These are phyloP conservation scores for Sarocladium brachiariae DNA, from an alignment of 2,329 filamentous ascomycete species.

Conservation along the genomic window DNA sequence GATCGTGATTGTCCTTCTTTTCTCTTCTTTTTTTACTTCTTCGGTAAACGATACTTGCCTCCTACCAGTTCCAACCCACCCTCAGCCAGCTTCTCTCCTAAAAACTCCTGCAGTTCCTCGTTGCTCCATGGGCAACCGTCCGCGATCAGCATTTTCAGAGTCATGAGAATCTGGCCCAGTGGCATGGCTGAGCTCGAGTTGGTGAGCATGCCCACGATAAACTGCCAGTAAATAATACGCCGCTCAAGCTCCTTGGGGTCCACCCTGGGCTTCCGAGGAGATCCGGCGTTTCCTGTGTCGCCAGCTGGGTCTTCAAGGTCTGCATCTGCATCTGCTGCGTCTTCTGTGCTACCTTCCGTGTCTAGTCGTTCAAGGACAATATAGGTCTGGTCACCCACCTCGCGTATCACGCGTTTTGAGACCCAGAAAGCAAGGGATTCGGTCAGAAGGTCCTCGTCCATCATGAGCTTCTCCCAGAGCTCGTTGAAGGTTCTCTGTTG, in stretches of 20 bases:
- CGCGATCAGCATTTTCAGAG: constrained; percentile 86
- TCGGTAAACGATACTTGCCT: constrained; percentile 62
- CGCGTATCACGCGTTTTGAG: constrained; percentile 58
- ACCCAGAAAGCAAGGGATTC: constrained; percentile 66
- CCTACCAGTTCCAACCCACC: constrained; percentile 63
- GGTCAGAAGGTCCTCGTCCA: constrained; percentile 66
- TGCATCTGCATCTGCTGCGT: constrained; percentile 25
- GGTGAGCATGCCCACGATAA: constrained; percentile 90
- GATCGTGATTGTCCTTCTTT: no score
- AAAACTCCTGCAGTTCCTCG: constrained; percentile 77
- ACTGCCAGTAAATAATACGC: constrained; percentile 73
- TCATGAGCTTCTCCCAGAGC: constrained; percentile 53
- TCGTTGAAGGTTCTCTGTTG: constrained; percentile 42
- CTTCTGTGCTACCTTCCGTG: constrained; percentile 22
- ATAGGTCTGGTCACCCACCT: constrained; percentile 48
- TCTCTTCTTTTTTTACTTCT: constrained; percentile 38
- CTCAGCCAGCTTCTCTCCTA: constrained; percentile 68
- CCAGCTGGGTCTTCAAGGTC: constrained; percentile 16
- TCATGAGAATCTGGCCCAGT: constrained; percentile 75
- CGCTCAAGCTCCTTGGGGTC: constrained; percentile 58
- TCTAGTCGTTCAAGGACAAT: constrained; percentile 61
- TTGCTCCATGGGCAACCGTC: constrained; percentile 86
- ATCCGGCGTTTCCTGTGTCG: constrained; percentile 14
- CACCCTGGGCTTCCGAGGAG: constrained; percentile 47
- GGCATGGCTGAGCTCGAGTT: constrained; percentile 80